A percentile compares a stretch with the other conserved stretches of the same genome.
Conservation (phyloP, 2,329 filamentous ascomycete genomes). For the Sphaerulina populicola region DNA sequence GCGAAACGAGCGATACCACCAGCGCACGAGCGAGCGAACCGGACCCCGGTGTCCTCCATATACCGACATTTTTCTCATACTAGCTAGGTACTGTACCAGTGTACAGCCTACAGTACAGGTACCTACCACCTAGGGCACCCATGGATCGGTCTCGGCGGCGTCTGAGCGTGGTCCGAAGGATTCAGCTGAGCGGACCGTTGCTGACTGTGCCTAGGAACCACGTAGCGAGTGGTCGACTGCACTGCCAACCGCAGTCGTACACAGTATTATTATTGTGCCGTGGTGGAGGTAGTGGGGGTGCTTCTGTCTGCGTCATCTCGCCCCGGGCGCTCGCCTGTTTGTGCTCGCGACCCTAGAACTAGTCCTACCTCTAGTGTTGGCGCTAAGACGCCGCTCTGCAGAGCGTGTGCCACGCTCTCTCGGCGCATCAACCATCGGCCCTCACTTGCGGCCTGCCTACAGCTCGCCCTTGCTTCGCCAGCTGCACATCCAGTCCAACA, state of each 20-base stretch:
- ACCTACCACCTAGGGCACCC: background rate
- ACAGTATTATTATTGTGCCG: too few species aligned
- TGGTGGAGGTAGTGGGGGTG: background rate
- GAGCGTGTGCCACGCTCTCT: constrained; percentile 3
- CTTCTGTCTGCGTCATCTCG: constrained; percentile 4
- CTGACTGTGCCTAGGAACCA: background rate
- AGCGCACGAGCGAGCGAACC: background rate
- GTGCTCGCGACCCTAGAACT: background rate
- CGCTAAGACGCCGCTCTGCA: constrained; percentile 1
- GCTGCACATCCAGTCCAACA: constrained; percentile 1
- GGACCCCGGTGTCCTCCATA: background rate
- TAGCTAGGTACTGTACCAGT: too few species aligned
- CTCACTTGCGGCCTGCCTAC: constrained; percentile 1
- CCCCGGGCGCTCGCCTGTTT: background rate
- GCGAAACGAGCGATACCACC: background rate
- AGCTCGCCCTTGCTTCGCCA: constrained; percentile 8
- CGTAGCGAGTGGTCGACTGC: background rate
- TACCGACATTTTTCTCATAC: too few species aligned
- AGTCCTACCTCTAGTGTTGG: background rate
- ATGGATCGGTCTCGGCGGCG: background rate
- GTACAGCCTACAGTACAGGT: too few species aligned
- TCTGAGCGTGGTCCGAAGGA: background rate
- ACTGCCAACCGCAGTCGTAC: background rate
- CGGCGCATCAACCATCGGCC: constrained; percentile 6
- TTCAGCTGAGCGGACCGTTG: background rate